These are phyloP conservation scores for Dactylellina leptospora DNA, from an alignment of 2,329 filamentous ascomycete genomes.

Conservation along the genomic window DNA sequence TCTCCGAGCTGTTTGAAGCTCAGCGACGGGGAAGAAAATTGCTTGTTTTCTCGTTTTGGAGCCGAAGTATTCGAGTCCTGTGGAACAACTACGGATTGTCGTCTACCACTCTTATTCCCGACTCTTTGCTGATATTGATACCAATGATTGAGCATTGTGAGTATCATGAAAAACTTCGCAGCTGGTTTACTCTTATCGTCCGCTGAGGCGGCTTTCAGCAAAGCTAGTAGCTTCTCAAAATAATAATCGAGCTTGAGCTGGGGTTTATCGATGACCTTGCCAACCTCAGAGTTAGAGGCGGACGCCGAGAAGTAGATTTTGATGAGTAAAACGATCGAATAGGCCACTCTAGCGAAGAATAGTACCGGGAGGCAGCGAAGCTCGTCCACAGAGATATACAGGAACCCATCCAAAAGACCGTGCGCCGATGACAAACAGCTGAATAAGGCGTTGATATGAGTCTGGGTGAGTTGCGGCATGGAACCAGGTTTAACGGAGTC, in stretches of 20 bases:
- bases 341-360: conserved; percentile 67
- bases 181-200: conserved; percentile 66
- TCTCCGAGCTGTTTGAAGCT: conserved; percentile 37
- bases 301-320: conserved; percentile 69
- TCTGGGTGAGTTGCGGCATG: conserved; percentile 62
- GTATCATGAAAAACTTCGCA: conserved; percentile 62
- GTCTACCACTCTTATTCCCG: conserved; percentile 22
- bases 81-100: conserved; percentile 34
- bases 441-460: conserved; percentile 73
- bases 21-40: conserved; percentile 48
- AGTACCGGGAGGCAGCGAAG: conserved; percentile 69
- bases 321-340: conserved; percentile 68
- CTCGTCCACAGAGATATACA: conserved; percentile 68
- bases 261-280: conserved; percentile 64
- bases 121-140: conserved; percentile 58
- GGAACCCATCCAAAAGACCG: conserved; percentile 72
- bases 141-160: conserved; percentile 62
- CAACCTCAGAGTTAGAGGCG: conserved; percentile 63
- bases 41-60: conserved; percentile 17
- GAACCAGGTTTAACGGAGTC: conserved; percentile 57
- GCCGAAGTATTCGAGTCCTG: conserved; percentile 31
- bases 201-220: conserved; percentile 72
- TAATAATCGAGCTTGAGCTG: conserved; percentile 65
- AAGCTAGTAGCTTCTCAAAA: conserved; percentile 74
- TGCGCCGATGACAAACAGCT: conserved; percentile 74